phyloP scores from a whole-genome alignment of 495 filamentous ascomycete species.

The Talaromyces borbonicus region DNA sequence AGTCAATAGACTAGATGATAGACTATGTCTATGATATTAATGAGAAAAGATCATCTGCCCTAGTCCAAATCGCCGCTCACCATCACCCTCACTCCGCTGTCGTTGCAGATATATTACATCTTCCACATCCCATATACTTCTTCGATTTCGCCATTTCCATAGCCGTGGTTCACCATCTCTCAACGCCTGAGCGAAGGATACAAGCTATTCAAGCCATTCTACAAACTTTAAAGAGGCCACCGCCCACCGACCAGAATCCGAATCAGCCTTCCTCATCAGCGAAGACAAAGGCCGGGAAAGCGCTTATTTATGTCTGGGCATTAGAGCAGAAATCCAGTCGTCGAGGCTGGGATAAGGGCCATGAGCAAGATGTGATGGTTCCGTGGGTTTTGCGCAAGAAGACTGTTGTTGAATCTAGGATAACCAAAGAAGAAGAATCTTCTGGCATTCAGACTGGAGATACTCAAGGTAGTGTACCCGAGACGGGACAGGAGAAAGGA shows the following conservation, averaged over 20 bases:
- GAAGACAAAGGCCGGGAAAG: conserved; percentile 40
- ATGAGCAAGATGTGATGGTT: conserved; percentile 88
- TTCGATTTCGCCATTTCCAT: conserved; percentile 96
- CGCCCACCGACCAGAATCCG: conserved; percentile 12
- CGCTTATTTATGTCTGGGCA: conserved; percentile 92
- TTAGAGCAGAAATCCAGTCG: conserved; percentile 85
- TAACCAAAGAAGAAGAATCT: conserved; percentile 3
- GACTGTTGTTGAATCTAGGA: conserved; percentile 3
- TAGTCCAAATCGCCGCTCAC: conserved; percentile 60
- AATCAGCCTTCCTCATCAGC: too few species aligned
- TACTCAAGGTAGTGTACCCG: conserved; percentile 14
- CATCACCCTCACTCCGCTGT: conserved; percentile 54
- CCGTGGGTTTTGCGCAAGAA: conserved; percentile 72
- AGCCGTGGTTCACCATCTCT: conserved; percentile 90
- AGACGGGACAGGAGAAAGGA: conserved; percentile 14
- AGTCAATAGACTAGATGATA: not conserved
- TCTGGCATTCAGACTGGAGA: too few species aligned
- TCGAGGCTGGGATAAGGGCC: conserved; percentile 81
- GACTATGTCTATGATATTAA: not conserved
- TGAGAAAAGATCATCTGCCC: conserved; percentile 49
- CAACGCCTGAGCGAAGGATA: conserved; percentile 64
- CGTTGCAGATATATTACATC: conserved; percentile 61
- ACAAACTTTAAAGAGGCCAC: conserved; percentile 45
- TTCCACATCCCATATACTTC: conserved; percentile 53
- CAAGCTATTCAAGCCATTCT: conserved; percentile 66